phyloP scores from a whole-genome alignment of 257 asterid genomes.

The Rhazya stricta region DNA sequence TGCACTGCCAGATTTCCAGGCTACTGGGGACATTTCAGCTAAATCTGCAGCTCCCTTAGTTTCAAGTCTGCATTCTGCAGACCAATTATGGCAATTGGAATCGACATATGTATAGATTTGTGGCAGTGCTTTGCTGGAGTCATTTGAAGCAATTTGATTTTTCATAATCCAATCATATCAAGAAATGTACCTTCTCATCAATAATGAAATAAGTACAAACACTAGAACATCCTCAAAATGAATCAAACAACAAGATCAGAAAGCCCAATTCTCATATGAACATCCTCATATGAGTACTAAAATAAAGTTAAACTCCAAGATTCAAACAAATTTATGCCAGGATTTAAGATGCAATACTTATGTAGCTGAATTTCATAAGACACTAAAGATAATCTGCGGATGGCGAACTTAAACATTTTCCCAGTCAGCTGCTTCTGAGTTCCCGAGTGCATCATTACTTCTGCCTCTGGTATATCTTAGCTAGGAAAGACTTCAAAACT shows the following conservation, averaged over 20 bases:
- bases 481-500: constrained; percentile 30
- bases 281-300: neutral
- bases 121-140: too few relatives aligned
- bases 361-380: neutral
- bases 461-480: constrained; percentile 41
- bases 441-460: constrained; percentile 16
- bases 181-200: too few relatives aligned
- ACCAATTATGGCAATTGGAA: too few relatives aligned
- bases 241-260: neutral
- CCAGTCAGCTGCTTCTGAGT: neutral
- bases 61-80: too few relatives aligned
- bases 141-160: too few relatives aligned
- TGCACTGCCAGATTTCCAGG: too few relatives aligned
- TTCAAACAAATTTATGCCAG: neutral
- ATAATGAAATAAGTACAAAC: too few relatives aligned
- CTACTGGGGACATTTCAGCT: too few relatives aligned
- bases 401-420: neutral
- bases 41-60: too few relatives aligned
- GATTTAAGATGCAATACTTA: neutral
- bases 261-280: too few relatives aligned
- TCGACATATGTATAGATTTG: too few relatives aligned
- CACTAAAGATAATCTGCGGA: neutral
- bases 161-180: too few relatives aligned
- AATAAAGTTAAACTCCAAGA: neutral
- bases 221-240: neutral